These are phyloP conservation scores for Xylaria sp. DNA, from an alignment of 2,329 filamentous ascomycete species.

Conservation along the genomic window DNA sequence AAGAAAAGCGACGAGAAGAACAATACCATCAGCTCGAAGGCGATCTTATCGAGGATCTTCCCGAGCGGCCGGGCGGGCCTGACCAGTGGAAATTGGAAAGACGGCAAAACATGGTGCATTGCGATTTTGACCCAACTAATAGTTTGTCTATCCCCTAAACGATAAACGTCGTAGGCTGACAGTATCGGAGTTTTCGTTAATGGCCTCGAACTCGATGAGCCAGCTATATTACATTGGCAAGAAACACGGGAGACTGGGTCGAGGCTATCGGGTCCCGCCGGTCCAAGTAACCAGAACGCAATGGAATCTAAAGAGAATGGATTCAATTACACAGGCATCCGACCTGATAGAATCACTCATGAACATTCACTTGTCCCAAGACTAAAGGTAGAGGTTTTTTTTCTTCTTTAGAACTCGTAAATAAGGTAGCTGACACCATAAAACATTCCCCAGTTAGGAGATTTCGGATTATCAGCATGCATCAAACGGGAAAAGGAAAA, in stretches of 20 bases:
- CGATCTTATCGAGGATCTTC: conserved; percentile 37
- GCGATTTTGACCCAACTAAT: conserved; percentile 43
- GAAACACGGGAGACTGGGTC: background rate
- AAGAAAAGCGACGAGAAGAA: background rate
- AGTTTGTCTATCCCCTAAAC: conserved; percentile 29
- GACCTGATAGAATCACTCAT: conserved; percentile 8
- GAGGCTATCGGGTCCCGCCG: too few relatives aligned
- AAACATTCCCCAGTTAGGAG: conserved; percentile 34
- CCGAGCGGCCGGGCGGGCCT: background rate
- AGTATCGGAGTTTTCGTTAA: conserved; percentile 37
- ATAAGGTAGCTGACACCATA: background rate
- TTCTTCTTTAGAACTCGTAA: background rate
- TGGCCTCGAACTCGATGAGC: conserved; percentile 27
- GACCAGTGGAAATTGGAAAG: conserved; percentile 32
- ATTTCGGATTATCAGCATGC: conserved; percentile 37
- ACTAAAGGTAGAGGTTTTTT: conserved; percentile 35
- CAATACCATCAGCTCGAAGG: conserved; percentile 4
- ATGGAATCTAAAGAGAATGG: background rate
- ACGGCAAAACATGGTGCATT: conserved; percentile 41
- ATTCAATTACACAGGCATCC: background rate
- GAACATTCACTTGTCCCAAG: conserved; percentile 36
- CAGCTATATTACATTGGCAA: conserved; percentile 6
- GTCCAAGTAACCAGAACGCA: background rate
- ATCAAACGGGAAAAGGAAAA: conserved; percentile 40
- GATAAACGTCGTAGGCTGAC: background rate